A percentile compares a stretch with the other conserved stretches of the same genome.
Conservation (phyloP, 495 filamentous ascomycete genomes). For the Bacidia rubella region DNA sequence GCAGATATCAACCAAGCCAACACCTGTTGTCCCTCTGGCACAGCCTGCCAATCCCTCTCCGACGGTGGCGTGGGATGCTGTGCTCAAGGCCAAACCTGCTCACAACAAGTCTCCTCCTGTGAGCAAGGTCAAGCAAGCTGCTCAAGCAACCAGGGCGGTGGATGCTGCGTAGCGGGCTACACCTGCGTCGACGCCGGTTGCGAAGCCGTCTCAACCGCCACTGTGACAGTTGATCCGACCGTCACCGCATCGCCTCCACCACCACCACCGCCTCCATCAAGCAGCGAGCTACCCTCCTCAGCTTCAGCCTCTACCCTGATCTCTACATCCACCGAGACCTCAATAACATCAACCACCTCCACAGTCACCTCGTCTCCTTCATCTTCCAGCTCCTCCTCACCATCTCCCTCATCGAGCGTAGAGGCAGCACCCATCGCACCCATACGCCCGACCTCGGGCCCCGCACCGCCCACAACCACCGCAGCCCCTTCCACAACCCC, state of each 20-base stretch:
- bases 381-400: conserved; percentile 19
- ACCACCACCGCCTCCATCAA: conserved; percentile 22
- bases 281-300: conserved; percentile 10
- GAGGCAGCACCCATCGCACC: conserved; percentile 27
- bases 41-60: conserved; percentile 57
- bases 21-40: conserved; percentile 58
- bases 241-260: conserved; percentile 21
- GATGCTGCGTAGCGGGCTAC: conserved; percentile 77
- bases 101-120: conserved; percentile 50
- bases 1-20: conserved; percentile 53
- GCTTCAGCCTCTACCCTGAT: conserved; percentile 26
- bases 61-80: conserved; percentile 84
- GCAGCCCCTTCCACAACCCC: conserved; percentile 23
- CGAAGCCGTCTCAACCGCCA: conserved; percentile 38
- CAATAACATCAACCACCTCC: conserved; percentile 31
- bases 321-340: conserved; percentile 20
- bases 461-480: conserved; percentile 24
- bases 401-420: conserved; percentile 24
- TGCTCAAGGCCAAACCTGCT: conserved; percentile 54
- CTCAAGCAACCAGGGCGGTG: conserved; percentile 54
- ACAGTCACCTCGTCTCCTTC: conserved; percentile 27
- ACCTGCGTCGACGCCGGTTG: conserved; percentile 71
- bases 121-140: conserved; percentile 53
- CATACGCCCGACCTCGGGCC: conserved; percentile 37
- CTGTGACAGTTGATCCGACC: conserved; percentile 27